A percentile compares a stretch with the other conserved stretches of the same genome.
These are phyloP conservation scores for Tolypocladium ophioglossoides DNA, from an alignment of 2,329 filamentous ascomycete genomes.

Conservation along the genomic window DNA sequence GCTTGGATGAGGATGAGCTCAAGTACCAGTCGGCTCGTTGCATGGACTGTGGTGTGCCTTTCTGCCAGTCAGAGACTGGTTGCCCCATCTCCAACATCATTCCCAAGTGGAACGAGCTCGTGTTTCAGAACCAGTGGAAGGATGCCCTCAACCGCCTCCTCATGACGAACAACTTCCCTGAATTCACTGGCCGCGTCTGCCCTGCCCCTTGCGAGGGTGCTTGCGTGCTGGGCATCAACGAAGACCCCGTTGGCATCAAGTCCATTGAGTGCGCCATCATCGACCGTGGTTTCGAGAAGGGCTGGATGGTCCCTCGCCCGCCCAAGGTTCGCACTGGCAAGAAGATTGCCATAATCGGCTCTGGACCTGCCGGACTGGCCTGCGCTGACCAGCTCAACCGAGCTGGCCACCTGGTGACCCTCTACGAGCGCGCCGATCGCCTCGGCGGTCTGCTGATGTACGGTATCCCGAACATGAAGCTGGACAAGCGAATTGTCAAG, in stretches of 20 bases:
- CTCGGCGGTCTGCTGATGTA: conserved; percentile 93
- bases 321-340: conserved; percentile 78
- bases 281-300: conserved; percentile 93
- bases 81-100: conserved; percentile 98
- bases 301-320: conserved; percentile 85
- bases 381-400: conserved; percentile 90
- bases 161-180: conserved; percentile 98
- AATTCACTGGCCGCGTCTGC: conserved; percentile 95
- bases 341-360: conserved; percentile 80
- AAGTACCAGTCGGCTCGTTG: conserved; percentile 95
- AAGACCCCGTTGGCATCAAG: conserved; percentile 96
- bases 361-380: conserved; percentile 83
- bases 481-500: conserved; percentile 95
- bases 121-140: conserved; percentile 70
- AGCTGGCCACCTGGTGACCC: conserved; percentile 76
- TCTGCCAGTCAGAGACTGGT: conserved; percentile 92
- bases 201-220: conserved; percentile 94
- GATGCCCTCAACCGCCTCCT: conserved; percentile 85
- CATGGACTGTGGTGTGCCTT: conserved; percentile 98
- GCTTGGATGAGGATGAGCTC: conserved; percentile 85
- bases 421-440: conserved; percentile 89
- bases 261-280: conserved; percentile 98
- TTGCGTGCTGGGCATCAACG: conserved; percentile 92
- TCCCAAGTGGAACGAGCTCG: conserved; percentile 87
- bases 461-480: conserved; percentile 98